Base-by-base conservation (phyloP, 1,284 basidiomycete species). In the Cryptococcus sp. region DNA sequence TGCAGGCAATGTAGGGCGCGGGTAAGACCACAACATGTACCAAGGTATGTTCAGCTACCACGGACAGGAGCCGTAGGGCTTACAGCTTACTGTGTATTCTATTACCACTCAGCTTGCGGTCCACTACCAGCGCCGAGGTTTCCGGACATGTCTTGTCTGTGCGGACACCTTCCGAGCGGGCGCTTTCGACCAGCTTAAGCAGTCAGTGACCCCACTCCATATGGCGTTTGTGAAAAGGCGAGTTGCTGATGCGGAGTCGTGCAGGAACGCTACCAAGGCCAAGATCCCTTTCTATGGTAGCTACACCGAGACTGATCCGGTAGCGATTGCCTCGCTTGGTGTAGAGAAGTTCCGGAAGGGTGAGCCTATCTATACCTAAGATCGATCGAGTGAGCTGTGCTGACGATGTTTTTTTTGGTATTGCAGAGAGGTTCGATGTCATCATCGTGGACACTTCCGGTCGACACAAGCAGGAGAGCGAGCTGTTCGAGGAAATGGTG, bases 131-230 rank as follows among this genome's bases (percentile, higher is more conserved):
- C 89, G 92, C 70, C 87, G 94, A 64, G 96, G 96, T 4, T 92
- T 97, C 83, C 93, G 94, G 74, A 90, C 93, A n/a, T 92, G 88
- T 65, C 91, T 99, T 49, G 96, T 99, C 67, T 99, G 96, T 70
- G 96, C 96, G 24, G 96, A 99, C 78, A 99, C 96, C 2, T 99
- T 98, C 83, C 90, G 96, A 80, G 96, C 96, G 5, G 96, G 96
- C 63, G 96, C 96, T 44, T 99, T 99, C 77, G 96, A 99, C 77
- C 96, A 99, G 69, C 72, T 84, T 46, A 83, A 99, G 87, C 65
- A 89, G 89, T 72, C 86, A 88, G 78, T 91, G 85, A 23, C 37
- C 7, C 15, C 20, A 12, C 40, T 33, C 12, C 44, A 18, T 23
- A 18, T 9, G 9, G 28, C 28, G 44, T 23, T 36, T 4, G 4